Conservation (phyloP, 164 flowering plant species). For the Vitis riparia region DNA sequence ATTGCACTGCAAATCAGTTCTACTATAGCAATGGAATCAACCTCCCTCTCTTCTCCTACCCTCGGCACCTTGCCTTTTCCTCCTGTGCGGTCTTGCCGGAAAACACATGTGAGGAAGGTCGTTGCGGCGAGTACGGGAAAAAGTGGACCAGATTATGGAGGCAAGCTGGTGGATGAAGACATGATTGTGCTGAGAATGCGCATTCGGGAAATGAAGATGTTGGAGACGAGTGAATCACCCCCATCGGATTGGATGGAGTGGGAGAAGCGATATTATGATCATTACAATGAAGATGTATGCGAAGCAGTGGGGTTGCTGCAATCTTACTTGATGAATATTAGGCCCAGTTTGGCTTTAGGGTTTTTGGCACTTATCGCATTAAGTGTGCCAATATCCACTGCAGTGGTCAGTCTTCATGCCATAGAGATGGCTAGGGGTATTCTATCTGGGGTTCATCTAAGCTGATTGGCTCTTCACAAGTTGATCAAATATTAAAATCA, state of each 20-base stretch:
- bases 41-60: too few relatives aligned
- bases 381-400: conserved; percentile 11
- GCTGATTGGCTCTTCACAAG: too few relatives aligned
- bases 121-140: too few relatives aligned
- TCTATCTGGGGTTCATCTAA: too few relatives aligned
- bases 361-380: conserved; percentile 11
- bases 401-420: conserved; percentile 4
- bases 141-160: conserved; percentile 4
- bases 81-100: too few relatives aligned
- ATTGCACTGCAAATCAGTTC: too few relatives aligned
- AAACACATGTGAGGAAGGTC: too few relatives aligned
- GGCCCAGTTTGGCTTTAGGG: conserved; percentile 36
- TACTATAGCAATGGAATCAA: too few relatives aligned
- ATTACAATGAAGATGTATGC: conserved; percentile 19
- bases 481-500: too few relatives aligned
- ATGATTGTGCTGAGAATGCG: conserved; percentile 35
- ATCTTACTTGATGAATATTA: conserved; percentile 24
- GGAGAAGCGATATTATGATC: conserved; percentile 24
- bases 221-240: conserved; percentile 1
- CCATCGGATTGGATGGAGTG: conserved; percentile 36
- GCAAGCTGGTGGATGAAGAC: conserved; percentile 27
- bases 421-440: not conserved
- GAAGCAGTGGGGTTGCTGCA: conserved; percentile 23
- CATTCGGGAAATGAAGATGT: conserved; percentile 19
- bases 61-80: too few relatives aligned